Conservation (phyloP, 148 eudicot species). For the Rhododendron henanense region DNA sequence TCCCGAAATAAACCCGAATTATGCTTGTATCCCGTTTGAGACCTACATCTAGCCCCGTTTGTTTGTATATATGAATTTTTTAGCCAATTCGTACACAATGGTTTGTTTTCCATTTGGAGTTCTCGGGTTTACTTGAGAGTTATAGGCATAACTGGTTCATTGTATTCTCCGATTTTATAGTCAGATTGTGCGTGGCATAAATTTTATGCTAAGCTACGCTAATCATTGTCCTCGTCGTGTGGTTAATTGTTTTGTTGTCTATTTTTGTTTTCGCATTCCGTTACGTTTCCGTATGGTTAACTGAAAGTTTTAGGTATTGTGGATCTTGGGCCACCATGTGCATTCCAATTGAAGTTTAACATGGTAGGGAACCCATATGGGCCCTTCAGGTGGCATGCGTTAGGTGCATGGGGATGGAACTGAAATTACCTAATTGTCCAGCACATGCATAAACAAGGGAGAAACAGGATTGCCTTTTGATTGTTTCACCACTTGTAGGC, state of each 20-base stretch:
- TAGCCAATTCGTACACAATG: not conserved
- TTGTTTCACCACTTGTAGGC: not conserved
- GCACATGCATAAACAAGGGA: not conserved
- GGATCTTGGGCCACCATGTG: constrained; percentile 8
- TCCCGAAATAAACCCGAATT: not conserved
- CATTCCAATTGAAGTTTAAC: constrained; percentile 1
- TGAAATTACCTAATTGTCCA: not conserved
- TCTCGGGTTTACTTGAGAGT: not conserved
- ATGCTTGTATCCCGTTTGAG: not conserved
- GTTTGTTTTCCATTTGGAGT: not conserved
- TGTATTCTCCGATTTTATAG: not conserved
- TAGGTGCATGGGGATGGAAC: not conserved
- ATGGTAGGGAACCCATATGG: not conserved
- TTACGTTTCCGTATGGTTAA: not conserved
- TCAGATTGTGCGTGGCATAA: not conserved
- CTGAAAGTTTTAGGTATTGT: not conserved
- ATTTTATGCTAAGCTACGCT: not conserved
- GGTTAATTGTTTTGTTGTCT: not conserved
- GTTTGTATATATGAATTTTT: not conserved
- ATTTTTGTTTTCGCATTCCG: not conserved
- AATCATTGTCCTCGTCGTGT: not conserved
- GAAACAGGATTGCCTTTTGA: not conserved
- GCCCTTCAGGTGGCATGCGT: not conserved
- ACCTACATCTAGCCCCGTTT: not conserved
- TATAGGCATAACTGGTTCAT: not conserved